Conservation (phyloP, 257 asterid species). For the Solanum pinnatisectum region DNA sequence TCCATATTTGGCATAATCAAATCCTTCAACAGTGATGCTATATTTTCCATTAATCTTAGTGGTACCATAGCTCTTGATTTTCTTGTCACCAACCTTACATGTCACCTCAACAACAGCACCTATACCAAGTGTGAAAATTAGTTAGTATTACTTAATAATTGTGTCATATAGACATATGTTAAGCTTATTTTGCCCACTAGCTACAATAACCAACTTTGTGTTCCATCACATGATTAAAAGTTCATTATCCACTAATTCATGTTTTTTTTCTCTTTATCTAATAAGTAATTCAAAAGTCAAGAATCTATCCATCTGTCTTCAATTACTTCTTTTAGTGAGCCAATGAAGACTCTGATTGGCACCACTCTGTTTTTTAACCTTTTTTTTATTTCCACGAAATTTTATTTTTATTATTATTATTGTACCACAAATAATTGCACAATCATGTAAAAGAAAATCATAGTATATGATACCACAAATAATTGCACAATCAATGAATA, state of each 20-base stretch:
- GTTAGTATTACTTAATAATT: not conserved
- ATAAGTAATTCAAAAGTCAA: not conserved
- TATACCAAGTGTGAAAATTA: slow-evolving; percentile 1
- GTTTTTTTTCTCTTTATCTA: not conserved
- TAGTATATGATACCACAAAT: not conserved
- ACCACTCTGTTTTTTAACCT: not conserved
- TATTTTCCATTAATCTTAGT: slow-evolving; percentile 66
- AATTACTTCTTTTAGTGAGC: not conserved
- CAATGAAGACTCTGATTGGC: not conserved
- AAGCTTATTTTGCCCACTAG: not conserved
- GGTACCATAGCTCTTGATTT: slow-evolving; percentile 50
- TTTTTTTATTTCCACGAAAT: not conserved
- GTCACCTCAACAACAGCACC: slow-evolving; percentile 78
- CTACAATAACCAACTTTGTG: not conserved
- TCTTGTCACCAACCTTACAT: slow-evolving; percentile 46
- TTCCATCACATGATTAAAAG: not conserved
- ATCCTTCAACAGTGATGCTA: slow-evolving; percentile 40
- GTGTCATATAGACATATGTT: not conserved
- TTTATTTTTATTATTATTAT: not conserved
- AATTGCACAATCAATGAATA: not conserved
- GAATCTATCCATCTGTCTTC: not conserved
- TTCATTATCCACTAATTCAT: not conserved
- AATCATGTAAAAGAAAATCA: not conserved
- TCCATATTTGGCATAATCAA: slow-evolving; percentile 47
- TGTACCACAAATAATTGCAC: not conserved